Evolutionary conservation across 108 stramenopile genomes (phyloP), one percentile per base, ranked within the genome.

Genomic region (Cyclostephanos invisitatus): DNA sequence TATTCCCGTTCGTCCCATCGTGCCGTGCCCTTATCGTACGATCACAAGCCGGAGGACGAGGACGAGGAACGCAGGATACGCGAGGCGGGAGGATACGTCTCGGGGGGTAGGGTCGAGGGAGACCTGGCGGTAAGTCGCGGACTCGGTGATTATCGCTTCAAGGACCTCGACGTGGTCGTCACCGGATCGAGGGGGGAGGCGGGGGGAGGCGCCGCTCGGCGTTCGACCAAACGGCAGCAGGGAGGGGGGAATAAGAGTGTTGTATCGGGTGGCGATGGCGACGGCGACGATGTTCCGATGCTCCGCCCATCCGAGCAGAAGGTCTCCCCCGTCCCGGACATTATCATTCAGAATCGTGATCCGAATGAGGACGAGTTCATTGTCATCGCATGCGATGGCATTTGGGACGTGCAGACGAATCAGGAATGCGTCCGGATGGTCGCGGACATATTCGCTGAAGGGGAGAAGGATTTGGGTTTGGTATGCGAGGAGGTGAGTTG

Each of bases 331-430:
- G 82, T 86, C 20, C 96, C 97, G 2, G 96, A 96, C 51, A 77
- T 90, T 21, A 79, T 79, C 17, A 72, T 86, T 29, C 81, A 85
- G 27, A 67, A 69, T 61, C 86, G 91, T 37, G 77, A 86, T 68
- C 42, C 36, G 11, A 49, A 75, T n/a, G 49, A 77, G 24, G 97
- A 97, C 79, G 87, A 96, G 74, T 96, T 91, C 70, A 70, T 91
- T 24, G 72, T 91, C 10, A 57, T 98, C 20, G 98, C 95, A 9
- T 91, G 96, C 64, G 98, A 98, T 71, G 98, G 98, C 10, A 80
- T 98, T 42, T 98, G 96, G 96, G 98, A 98, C 71, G 95, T 96
- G 32, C 75, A 95, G 70, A 84, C 91, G 1, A 88, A 89, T 67
- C 77, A 94, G 47, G 84, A 91, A 59, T 90, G 92, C 69, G 87